These are phyloP conservation scores for Antrodiella citrinella DNA, from an alignment of 768 basidiomycete genomes.

Conservation along the genomic window DNA sequence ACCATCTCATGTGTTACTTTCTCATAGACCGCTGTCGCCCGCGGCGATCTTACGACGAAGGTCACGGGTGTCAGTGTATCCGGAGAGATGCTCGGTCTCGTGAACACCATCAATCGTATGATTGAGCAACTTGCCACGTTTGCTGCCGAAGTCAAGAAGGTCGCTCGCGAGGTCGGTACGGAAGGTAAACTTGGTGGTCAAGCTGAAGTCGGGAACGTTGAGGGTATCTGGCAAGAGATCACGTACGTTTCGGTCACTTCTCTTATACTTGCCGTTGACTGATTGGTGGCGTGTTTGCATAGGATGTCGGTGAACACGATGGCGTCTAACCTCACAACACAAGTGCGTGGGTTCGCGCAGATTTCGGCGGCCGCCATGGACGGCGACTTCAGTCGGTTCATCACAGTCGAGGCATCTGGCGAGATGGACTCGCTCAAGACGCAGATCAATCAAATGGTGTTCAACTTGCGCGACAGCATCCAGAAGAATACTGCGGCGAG, in stretches of 20 bases:
- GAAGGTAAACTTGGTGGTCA: conserved; percentile 98
- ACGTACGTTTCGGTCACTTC: conserved; percentile 49
- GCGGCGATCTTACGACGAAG: conserved; percentile 90
- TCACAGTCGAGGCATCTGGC: conserved; percentile 96
- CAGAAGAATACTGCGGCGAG: conserved; percentile 98
- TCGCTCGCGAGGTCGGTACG: conserved; percentile 95
- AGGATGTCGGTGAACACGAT: conserved; percentile 96
- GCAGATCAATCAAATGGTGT: conserved; percentile 99
- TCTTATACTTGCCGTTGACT: conserved; percentile 10
- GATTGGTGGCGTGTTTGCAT: conserved; percentile 2
- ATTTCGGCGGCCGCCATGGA: conserved; percentile 98
- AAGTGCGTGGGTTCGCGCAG: conserved; percentile 98
- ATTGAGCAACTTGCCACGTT: conserved; percentile 63
- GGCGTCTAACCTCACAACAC: conserved; percentile 94
- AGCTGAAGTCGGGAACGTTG: conserved; percentile 93
- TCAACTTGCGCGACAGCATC: conserved; percentile 90
- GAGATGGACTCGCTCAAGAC: conserved; percentile 99
- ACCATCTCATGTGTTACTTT: not conserved
- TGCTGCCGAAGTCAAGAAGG: conserved; percentile 83
- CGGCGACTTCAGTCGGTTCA: conserved; percentile 97
- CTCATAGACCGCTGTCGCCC: conserved; percentile 77
- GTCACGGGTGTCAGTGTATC: conserved; percentile 88
- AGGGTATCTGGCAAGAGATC: conserved; percentile 98
- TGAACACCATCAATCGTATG: conserved; percentile 95
- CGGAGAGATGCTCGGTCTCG: conserved; percentile 92